Evolutionary conservation across 768 basidiomycete genomes (phyloP).

Genomic region (Mycena metata): DNA sequence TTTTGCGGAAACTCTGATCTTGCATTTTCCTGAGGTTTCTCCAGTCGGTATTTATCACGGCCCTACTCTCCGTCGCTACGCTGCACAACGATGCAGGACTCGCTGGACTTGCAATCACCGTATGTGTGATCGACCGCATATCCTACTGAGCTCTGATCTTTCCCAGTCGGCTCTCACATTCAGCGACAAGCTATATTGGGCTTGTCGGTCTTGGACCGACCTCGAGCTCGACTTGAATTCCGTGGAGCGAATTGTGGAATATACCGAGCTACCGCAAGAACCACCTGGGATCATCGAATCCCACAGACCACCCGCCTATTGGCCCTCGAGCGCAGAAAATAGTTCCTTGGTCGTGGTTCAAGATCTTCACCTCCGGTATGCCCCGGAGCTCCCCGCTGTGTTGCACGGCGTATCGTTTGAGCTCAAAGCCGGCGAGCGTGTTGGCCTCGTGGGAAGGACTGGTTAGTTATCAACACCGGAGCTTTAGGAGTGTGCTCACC

Average conservation of each 20-base stretch:
- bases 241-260: constrained; percentile 93
- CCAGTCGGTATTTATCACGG: constrained; percentile 76
- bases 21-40: too few species aligned
- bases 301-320: constrained; percentile 88
- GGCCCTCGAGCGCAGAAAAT: constrained; percentile 83
- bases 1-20: too few species aligned
- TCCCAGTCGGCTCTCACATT: constrained; percentile 33
- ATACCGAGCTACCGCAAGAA: constrained; percentile 92
- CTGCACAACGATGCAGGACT: constrained; percentile 68
- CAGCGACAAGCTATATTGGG: constrained; percentile 19
- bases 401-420: constrained; percentile 83
- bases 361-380: constrained; percentile 86
- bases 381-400: constrained; percentile 87
- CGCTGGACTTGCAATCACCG: constrained; percentile 61
- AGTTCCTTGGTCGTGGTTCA: constrained; percentile 75
- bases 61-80: constrained; percentile 78
- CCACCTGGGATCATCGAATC: constrained; percentile 82
- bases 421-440: constrained; percentile 78
- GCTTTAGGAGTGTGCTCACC: constrained; percentile 1
- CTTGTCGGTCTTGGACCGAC: constrained; percentile 12
- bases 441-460: constrained; percentile 81
- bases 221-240: constrained; percentile 52
- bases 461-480: constrained; percentile 41
- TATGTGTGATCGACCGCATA: constrained; percentile 18
- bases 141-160: not conserved